Conservation (phyloP, 768 basidiomycete species). For the Rubroboletus satanas region DNA sequence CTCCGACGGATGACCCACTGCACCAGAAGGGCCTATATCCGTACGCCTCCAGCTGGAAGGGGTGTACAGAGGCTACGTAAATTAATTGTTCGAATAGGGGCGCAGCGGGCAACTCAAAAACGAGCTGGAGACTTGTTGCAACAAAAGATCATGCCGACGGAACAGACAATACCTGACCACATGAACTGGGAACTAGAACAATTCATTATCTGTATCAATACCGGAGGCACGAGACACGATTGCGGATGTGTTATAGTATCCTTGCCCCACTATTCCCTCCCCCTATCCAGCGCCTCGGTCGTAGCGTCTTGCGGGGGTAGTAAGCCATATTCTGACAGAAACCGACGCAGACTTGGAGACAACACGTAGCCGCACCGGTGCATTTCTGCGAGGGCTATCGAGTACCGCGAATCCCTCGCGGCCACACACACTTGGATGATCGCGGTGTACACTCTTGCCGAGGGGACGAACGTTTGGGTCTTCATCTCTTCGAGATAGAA, state of each 20-base stretch:
- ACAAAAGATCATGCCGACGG: neutral
- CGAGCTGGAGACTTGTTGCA: neutral
- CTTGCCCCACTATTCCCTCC: neutral
- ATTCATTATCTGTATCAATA: neutral
- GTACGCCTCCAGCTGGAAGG: neutral
- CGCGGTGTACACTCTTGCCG: constrained; percentile 50
- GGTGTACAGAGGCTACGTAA: too few species aligned
- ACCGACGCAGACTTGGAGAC: constrained; percentile 27
- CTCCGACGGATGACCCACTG: neutral
- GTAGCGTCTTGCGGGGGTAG: neutral
- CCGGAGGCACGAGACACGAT: neutral
- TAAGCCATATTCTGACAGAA: constrained; percentile 26
- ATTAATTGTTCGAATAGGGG: too few species aligned
- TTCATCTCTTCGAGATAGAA: constrained; percentile 91
- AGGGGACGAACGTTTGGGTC: constrained; percentile 51
- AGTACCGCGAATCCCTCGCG: constrained; percentile 57
- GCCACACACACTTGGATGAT: constrained; percentile 57
- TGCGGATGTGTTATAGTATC: neutral
- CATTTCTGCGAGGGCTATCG: constrained; percentile 71
- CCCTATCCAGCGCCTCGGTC: neutral
- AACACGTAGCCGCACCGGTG: constrained; percentile 50
- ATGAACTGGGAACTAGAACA: neutral
- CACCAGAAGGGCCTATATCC: constrained; percentile 7
- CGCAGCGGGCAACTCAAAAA: neutral
- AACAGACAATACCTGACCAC: neutral